phyloP scores from a whole-genome alignment of 768 basidiomycete genomes.

The Xerocomus potaroensis region DNA sequence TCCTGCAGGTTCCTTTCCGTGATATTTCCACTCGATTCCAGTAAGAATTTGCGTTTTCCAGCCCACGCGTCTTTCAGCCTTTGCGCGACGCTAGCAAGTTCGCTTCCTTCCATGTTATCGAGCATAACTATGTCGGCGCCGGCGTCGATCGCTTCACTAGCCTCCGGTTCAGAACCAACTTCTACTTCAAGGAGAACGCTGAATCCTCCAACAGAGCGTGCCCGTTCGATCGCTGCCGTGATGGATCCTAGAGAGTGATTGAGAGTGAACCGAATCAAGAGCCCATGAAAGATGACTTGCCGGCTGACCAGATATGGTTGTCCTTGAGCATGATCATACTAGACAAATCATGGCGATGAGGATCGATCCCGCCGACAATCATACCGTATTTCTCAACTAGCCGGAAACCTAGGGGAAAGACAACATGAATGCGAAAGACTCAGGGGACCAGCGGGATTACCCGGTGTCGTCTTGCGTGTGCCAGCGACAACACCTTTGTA shows the following conservation, averaged over 20 bases:
- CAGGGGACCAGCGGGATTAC: conserved; percentile 26
- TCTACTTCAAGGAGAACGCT: conserved; percentile 91
- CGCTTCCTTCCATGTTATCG: conserved; percentile 83
- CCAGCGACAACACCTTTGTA: conserved; percentile 90
- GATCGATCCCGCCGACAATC: conserved; percentile 94
- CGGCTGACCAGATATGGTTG: conserved; percentile 98
- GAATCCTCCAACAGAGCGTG: conserved; percentile 90
- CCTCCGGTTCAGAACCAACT: conserved; percentile 82
- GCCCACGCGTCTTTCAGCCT: conserved; percentile 75
- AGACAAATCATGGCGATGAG: conserved; percentile 94
- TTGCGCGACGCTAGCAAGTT: conserved; percentile 63
- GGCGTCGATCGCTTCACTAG: conserved; percentile 94
- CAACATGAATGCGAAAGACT: conserved; percentile 3
- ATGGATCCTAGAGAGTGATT: conserved; percentile 67
- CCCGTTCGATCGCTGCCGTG: conserved; percentile 77
- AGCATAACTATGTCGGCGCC: conserved; percentile 96
- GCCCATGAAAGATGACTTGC: conserved; percentile 35
- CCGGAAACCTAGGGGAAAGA: conserved; percentile 62
- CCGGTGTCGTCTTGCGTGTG: conserved; percentile 96
- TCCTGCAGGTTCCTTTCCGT: conserved; percentile 82
- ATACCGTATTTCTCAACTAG: conserved; percentile 98
- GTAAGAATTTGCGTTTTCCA: conserved; percentile 75
- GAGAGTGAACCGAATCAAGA: not conserved
- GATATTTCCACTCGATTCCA: conserved; percentile 95
- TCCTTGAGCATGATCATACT: conserved; percentile 99